Evolutionary conservation across 2,329 filamentous ascomycete species (phyloP).

Genomic region (Trichoderma citrinoviride): DNA sequence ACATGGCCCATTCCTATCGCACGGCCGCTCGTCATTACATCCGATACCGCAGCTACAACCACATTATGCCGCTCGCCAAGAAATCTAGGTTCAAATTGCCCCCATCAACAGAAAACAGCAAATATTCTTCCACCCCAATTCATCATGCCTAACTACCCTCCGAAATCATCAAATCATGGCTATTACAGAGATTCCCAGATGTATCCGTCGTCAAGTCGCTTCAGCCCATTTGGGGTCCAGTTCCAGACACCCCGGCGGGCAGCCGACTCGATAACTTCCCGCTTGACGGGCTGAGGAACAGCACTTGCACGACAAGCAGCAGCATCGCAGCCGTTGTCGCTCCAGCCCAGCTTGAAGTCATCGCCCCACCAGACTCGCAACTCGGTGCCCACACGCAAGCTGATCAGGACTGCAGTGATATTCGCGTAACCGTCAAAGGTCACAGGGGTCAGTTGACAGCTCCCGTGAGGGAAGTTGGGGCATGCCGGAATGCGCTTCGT

Average conservation of each 20-base stretch:
- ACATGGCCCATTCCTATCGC: constrained; percentile 23
- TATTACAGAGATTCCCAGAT: constrained; percentile 34
- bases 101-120: constrained; percentile 32
- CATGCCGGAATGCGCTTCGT: constrained; percentile 41
- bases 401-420: constrained; percentile 41
- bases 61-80: constrained; percentile 36
- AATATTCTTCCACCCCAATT: constrained; percentile 32
- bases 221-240: constrained; percentile 35
- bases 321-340: constrained; percentile 41
- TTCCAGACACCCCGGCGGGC: constrained; percentile 36
- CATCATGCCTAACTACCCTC: constrained; percentile 27
- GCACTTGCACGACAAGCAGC: constrained; percentile 35
- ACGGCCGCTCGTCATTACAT: constrained; percentile 33
- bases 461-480: constrained; percentile 33
- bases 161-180: constrained; percentile 21
- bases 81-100: constrained; percentile 36
- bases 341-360: constrained; percentile 42
- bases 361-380: constrained; percentile 44
- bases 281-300: constrained; percentile 32
- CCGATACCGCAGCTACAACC: constrained; percentile 30
- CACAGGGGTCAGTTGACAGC: constrained; percentile 38
- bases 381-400: constrained; percentile 38
- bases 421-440: constrained; percentile 40
- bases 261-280: constrained; percentile 34
- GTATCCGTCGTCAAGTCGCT: constrained; percentile 35